These are phyloP conservation scores for Mortierella sp. DNA, from an alignment of 371 early-diverging fungal species.

Conservation along the genomic window DNA sequence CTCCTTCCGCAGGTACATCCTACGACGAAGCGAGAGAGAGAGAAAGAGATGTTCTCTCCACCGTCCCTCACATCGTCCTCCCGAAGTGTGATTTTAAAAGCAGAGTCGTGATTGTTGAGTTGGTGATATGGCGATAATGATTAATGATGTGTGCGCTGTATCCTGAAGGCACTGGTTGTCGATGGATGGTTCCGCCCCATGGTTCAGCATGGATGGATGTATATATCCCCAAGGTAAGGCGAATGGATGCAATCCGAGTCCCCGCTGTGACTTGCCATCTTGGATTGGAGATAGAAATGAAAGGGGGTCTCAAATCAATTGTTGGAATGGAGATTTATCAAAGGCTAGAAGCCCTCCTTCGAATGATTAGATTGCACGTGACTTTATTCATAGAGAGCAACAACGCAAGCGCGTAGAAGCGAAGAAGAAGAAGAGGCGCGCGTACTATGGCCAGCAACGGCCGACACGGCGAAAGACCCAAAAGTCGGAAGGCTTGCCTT, in stretches of 20 bases:
- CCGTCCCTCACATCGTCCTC: too few relatives aligned
- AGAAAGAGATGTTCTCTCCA: too few relatives aligned
- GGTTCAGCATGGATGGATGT: background rate
- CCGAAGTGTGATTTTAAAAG: too few relatives aligned
- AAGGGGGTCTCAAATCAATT: background rate
- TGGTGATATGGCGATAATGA: too few relatives aligned
- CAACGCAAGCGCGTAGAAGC: background rate
- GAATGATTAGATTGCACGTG: background rate
- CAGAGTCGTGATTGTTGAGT: too few relatives aligned
- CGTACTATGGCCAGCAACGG: background rate
- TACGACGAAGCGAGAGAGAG: too few relatives aligned
- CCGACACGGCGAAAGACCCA: slow-evolving; percentile 4
- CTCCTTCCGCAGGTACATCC: too few relatives aligned
- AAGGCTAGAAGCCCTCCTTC: background rate
- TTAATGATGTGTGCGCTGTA: too few relatives aligned
- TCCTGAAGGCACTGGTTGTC: background rate
- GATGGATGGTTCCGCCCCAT: background rate
- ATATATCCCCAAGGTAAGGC: background rate
- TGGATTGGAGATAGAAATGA: slow-evolving; percentile 4
- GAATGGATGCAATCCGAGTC: background rate
- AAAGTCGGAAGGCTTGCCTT: background rate
- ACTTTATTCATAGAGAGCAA: background rate
- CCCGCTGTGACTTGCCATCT: slow-evolving; percentile 14
- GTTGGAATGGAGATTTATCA: background rate
- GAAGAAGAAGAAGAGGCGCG: background rate